A percentile compares a stretch with the other conserved stretches of the same genome.
phyloP scores from a whole-genome alignment of 2,329 filamentous ascomycete species.

The Arthrobotrys sinensis region DNA sequence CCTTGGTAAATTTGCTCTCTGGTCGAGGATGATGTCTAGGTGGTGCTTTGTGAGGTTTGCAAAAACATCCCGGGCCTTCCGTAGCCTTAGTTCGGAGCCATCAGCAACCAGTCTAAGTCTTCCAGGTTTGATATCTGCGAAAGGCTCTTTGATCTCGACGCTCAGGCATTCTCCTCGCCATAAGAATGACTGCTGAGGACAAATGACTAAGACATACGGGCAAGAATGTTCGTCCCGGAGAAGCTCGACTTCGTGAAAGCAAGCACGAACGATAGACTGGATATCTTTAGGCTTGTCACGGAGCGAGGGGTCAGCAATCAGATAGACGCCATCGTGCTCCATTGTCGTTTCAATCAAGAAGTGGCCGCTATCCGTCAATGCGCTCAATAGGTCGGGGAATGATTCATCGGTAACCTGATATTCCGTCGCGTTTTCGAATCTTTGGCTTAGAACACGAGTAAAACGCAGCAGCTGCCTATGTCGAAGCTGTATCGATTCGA shows the following conservation, averaged over 20 bases:
- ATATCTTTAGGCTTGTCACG: slow-evolving; percentile 84
- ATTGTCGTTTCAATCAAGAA: slow-evolving; percentile 84
- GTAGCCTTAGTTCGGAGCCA: slow-evolving; percentile 83
- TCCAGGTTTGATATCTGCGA: slow-evolving; percentile 86
- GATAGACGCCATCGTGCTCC: slow-evolving; percentile 82
- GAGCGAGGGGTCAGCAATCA: slow-evolving; percentile 87
- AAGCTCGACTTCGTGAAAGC: slow-evolving; percentile 78
- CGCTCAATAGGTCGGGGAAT: slow-evolving; percentile 83
- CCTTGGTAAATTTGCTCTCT: slow-evolving; percentile 91
- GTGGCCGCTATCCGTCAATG: slow-evolving; percentile 85
- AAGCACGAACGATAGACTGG: slow-evolving; percentile 85
- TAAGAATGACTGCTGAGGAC: slow-evolving; percentile 81
- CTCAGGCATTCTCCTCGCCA: slow-evolving; percentile 86
- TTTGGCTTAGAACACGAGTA: slow-evolving; percentile 80
- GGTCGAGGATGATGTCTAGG: slow-evolving; percentile 89
- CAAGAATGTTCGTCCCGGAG: slow-evolving; percentile 81
- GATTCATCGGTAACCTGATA: slow-evolving; percentile 85
- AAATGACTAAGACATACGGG: slow-evolving; percentile 87
- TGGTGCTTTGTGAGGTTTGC: slow-evolving; percentile 84
- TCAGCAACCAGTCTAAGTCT: slow-evolving; percentile 90
- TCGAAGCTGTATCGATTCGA: slow-evolving; percentile 95
- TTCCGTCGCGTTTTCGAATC: slow-evolving; percentile 97
- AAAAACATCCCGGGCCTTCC: slow-evolving; percentile 84
- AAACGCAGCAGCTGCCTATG: slow-evolving; percentile 92
- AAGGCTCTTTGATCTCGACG: slow-evolving; percentile 81